Evolutionary conservation across 495 filamentous ascomycete species (phyloP), one percentile per base, ranked within the genome.

Genomic region (Letharia lupina): DNA sequence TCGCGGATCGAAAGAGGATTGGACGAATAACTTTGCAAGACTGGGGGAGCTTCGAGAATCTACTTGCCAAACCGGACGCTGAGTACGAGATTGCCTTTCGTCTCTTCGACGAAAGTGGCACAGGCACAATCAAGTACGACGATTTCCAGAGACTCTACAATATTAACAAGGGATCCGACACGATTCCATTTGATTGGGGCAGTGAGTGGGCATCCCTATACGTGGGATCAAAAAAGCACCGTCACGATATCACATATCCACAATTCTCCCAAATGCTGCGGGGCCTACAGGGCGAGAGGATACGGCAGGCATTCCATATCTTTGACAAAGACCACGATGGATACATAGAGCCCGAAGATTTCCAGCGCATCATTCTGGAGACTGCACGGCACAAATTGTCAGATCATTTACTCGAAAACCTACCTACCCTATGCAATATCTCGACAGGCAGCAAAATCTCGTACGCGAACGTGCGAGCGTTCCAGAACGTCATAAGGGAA

Each of bases 51-150:
- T 98, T 97, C 74, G 89, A 96, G 76, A 93, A 96, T 78, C 85
- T 98, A 63, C 85, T 98, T 45, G 83, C 83, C 61, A 97, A 96
- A 74, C 91, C 94, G 67, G 94, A 98, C 69, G 95, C 94, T 72
- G 95, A 98, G 75, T 98, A 98, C 75, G 93, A 98, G 77, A 97
- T 98, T 69, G 93, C 93, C 7, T 98, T 97, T 78, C 89, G 95
- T 65, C 83, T 98, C 39, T 98, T 98, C 77, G 94, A 98, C 70
- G 76, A 88, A 67, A 84, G 94, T 37, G 85, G 89, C 45, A 88
- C 83, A 31, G 94, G 94, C 6, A 82, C 79, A 31, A 90, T 98
- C 70, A 91, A 90, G 70, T 96, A 91, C 70, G 90, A 95, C 1
- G 84, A 91, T 70, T 91, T 98, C 76, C 82, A 88, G 70, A 80